Evolutionary conservation across 495 filamentous ascomycete genomes (phyloP).

Genomic region (Talaromyces thailandensis): DNA sequence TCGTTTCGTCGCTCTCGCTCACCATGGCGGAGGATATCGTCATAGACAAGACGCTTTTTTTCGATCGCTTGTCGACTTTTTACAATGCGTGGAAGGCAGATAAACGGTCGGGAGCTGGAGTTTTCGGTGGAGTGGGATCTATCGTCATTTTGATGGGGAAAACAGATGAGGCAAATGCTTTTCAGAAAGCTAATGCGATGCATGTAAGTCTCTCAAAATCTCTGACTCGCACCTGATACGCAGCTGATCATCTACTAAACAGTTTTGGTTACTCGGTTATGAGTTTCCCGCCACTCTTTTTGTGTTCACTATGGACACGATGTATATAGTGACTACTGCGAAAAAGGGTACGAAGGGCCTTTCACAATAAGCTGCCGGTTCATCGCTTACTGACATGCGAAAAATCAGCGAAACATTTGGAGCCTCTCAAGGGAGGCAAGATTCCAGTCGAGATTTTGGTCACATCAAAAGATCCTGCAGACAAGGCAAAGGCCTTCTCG

Average conservation of each 20-base stretch:
- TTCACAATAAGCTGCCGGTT: constrained; percentile 13
- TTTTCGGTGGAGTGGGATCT: constrained; percentile 77
- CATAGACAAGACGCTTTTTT: constrained; percentile 87
- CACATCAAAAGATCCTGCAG: constrained; percentile 77
- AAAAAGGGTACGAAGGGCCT: constrained; percentile 70
- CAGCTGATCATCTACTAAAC: constrained; percentile 12
- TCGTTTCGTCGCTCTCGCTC: neutral
- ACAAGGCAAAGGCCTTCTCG: constrained; percentile 79
- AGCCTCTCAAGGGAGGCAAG: constrained; percentile 85
- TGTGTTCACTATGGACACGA: constrained; percentile 74
- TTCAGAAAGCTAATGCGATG: constrained; percentile 90
- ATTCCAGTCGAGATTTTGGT: constrained; percentile 84
- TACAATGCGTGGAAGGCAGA: constrained; percentile 89
- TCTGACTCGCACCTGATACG: neutral
- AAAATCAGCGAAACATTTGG: constrained; percentile 74
- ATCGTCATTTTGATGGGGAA: constrained; percentile 90
- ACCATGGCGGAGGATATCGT: constrained; percentile 61
- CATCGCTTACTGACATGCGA: constrained; percentile 4
- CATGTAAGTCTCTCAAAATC: constrained; percentile 54
- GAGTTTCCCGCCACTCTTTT: constrained; percentile 96
- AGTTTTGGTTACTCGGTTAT: constrained; percentile 99
- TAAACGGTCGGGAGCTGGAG: constrained; percentile 65
- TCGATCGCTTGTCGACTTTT: constrained; percentile 81
- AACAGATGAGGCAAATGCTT: constrained; percentile 73
- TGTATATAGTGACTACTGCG: constrained; percentile 87